Conservation (phyloP, 2,329 filamentous ascomycete species). For the Fusarium tjaetaba region DNA sequence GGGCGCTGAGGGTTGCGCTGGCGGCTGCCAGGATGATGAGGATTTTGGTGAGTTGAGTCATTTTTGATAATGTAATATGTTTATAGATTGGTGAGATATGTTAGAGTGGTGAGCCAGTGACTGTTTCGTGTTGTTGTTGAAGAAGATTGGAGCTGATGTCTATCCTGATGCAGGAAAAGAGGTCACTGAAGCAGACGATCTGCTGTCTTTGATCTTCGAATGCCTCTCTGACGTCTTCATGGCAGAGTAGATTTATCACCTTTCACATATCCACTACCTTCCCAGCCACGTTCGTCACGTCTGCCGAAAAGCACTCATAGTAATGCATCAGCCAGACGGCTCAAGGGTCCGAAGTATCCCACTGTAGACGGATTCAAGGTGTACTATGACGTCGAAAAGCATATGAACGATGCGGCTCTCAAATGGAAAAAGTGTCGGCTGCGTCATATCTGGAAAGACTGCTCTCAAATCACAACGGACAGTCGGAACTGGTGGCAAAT, state of each 20-base stretch:
- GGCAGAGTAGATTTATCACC: fast-evolving
- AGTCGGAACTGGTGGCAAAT: not conserved
- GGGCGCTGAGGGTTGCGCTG: not conserved
- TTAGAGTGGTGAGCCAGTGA: not conserved
- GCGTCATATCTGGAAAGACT: not conserved
- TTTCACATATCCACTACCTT: not conserved
- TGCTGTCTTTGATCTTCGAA: not conserved
- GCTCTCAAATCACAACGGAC: not conserved
- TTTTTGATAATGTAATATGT: not conserved
- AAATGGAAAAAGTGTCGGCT: not conserved
- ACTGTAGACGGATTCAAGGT: not conserved
- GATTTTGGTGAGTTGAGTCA: not conserved
- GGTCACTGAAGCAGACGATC: fast-evolving
- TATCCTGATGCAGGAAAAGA: not conserved
- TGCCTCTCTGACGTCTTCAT: not conserved
- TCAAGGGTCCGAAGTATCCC: not conserved
- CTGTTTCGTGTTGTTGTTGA: not conserved
- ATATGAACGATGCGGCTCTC: fast-evolving
- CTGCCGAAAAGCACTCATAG: not conserved
- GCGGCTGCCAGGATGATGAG: not conserved
- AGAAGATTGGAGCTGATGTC: not conserved
- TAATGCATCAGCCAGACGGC: not conserved
- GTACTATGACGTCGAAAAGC: not conserved
- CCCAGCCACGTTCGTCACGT: not conserved
- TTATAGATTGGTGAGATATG: not conserved